Conservation (phyloP, 1,139 yeast genomes). For the Candida sp. region DNA sequence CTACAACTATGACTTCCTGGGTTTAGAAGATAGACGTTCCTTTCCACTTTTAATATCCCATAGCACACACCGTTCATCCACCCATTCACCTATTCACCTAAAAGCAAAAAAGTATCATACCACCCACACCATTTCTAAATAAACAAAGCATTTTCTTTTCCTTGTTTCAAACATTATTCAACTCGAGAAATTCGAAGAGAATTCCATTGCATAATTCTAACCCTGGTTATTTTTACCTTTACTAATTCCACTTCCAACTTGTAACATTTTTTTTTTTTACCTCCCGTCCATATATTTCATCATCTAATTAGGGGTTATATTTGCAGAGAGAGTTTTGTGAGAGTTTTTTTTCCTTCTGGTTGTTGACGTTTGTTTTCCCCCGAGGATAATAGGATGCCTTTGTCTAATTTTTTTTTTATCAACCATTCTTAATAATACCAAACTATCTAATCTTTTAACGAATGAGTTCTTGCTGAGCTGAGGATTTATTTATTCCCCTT, state of each 20-base stretch:
- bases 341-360: neutral
- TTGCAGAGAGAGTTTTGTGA: neutral
- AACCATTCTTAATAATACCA: neutral
- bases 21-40: neutral
- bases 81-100: neutral
- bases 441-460: neutral
- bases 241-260: neutral
- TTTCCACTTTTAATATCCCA: neutral
- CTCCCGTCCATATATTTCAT: neutral
- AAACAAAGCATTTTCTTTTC: neutral
- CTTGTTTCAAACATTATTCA: too few relatives aligned
- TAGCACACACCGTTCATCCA: neutral
- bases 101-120: neutral
- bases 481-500: neutral
- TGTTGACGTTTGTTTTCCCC: neutral
- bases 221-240: neutral
- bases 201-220: neutral
- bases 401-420: neutral
- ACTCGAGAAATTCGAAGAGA: neutral
- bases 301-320: neutral
- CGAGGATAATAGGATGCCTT: too few relatives aligned
- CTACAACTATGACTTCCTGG: neutral
- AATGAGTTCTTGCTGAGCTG: conserved; percentile 3
- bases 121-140: neutral
- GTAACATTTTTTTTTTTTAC: neutral